Base-by-base conservation (phyloP, 2,329 filamentous ascomycete species). In the Tolypocladium sp. region DNA sequence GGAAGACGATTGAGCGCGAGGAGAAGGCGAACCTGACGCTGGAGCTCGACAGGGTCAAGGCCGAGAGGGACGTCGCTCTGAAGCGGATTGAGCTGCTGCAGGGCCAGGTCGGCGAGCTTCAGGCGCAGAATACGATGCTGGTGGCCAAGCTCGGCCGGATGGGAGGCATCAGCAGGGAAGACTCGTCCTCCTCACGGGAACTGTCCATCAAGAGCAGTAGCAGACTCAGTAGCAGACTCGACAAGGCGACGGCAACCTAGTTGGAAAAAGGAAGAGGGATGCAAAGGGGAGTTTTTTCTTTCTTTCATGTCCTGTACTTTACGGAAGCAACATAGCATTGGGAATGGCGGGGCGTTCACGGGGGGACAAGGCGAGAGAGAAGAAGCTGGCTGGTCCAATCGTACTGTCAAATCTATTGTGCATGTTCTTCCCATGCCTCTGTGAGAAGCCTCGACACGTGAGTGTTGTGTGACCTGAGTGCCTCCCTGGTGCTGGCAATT, bases 61-160 rank as follows among this genome's bases (percentile, higher is more conserved):
- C 78, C 0, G 83, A 84, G 69, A 73, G 78, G 41, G 82, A 85
- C 46, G 67, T 83, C 17, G 80, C 81, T 22, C 68, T 74, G 51
- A 77, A 78, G 63, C 77, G 86, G 71, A 74, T 80, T 27, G 78
- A 84, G 58, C 73, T 84, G 30, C 71, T 87, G n/a, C 78, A 76
- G 60, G 72, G 70, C 15, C 79, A 83, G 65, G 77, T 85, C 1
- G 81, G 82, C 8, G 78, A 83, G 65, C 69, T 87, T 52, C 84
- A 87, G 73, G 72, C 74, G 1, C 79, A 86, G 71, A 86, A 86
- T 64, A 86, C 83, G 3, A 75, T 75, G 73, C 73, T 87, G 2
- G 82, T 81, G 1, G 82, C 81, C 9, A 76, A 73, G 63, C 64
- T 86, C 55, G 83, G 83, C n/a, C 77, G 69, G 57, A 56, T 70